Evolutionary conservation across 345 rosid species (phyloP).

Genomic region (Sonneratia alba): DNA sequence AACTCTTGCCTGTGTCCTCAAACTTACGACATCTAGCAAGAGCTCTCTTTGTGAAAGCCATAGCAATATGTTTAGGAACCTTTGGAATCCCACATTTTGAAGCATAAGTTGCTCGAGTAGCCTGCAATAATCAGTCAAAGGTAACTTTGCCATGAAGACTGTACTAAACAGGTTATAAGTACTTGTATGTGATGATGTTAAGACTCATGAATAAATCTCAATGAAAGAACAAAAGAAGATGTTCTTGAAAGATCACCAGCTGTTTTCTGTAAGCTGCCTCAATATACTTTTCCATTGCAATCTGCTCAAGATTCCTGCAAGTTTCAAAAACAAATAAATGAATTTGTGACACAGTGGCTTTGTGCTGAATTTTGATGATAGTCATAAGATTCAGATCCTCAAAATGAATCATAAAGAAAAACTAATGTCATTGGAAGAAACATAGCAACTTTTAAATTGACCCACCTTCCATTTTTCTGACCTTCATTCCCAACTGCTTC

Average conservation of each 20-base stretch:
- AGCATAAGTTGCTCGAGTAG: constrained; percentile 35
- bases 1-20: constrained; percentile 45
- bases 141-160: not conserved
- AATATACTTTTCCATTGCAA: constrained; percentile 48
- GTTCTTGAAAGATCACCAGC: constrained; percentile 22
- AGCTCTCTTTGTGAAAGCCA: constrained; percentile 40
- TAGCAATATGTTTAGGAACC: constrained; percentile 42
- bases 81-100: constrained; percentile 28
- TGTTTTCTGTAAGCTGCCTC: constrained; percentile 45
- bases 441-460: not conserved
- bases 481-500: constrained; percentile 24
- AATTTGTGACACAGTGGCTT: not conserved
- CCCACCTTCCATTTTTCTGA: constrained; percentile 31
- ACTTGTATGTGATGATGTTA: not conserved
- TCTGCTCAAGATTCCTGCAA: constrained; percentile 38
- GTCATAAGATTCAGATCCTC: not conserved
- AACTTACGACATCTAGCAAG: constrained; percentile 44
- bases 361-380: not conserved
- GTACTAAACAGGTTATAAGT: not conserved
- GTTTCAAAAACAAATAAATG: constrained; percentile 2
- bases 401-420: not conserved
- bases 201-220: not conserved
- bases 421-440: not conserved
- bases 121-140: constrained; percentile 26
- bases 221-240: constrained; percentile 3